Evolutionary conservation across 1,139 yeast genomes (phyloP).

Genomic region (Taphrina flavorubra): DNA sequence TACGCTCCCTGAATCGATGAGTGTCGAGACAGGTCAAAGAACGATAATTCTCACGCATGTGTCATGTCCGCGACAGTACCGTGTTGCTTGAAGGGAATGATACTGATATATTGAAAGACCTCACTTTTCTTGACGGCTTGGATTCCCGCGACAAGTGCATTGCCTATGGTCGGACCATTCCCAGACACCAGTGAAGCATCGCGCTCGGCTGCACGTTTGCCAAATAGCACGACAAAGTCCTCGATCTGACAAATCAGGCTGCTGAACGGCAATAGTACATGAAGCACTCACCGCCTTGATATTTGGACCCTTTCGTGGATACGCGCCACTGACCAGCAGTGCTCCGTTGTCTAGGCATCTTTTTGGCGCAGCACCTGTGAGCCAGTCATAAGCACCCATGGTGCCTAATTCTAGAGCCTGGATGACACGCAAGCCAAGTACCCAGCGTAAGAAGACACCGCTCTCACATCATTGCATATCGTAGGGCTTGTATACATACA

Average conservation of each 20-base stretch:
- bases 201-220: slow-evolving; percentile 12
- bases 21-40: neutral
- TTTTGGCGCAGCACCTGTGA: slow-evolving; percentile 25
- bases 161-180: slow-evolving; percentile 36
- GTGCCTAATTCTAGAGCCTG: neutral
- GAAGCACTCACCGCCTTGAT: slow-evolving; percentile 4
- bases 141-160: slow-evolving; percentile 34
- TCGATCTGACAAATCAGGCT: slow-evolving; percentile 6
- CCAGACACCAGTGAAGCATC: slow-evolving; percentile 32
- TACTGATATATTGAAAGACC: slow-evolving; percentile 27
- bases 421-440: no score
- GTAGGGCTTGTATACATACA: no score
- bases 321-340: slow-evolving; percentile 36
- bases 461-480: no score
- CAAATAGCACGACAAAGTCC: slow-evolving; percentile 19
- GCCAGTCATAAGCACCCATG: slow-evolving; percentile 38
- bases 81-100: slow-evolving; percentile 37
- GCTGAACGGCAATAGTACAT: no score
- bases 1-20: slow-evolving; percentile 8
- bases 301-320: slow-evolving; percentile 27
- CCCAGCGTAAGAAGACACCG: no score
- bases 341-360: slow-evolving; percentile 31
- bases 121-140: slow-evolving; percentile 18
- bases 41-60: slow-evolving; percentile 11
- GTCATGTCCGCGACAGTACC: slow-evolving; percentile 39